Conservation (phyloP, 1,284 basidiomycete species). For the Fomitopsis schrenkii region DNA sequence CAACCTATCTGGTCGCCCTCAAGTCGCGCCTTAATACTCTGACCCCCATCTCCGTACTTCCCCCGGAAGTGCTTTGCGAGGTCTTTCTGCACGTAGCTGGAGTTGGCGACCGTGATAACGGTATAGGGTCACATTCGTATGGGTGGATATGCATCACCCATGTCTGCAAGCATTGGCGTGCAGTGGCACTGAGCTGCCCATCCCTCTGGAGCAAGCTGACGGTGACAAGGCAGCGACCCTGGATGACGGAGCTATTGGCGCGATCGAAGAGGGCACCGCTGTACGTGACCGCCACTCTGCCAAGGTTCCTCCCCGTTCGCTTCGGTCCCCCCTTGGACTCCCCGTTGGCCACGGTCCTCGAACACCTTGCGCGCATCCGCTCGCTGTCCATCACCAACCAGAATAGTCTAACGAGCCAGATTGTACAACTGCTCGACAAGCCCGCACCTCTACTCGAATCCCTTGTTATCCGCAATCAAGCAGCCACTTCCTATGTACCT, state of each 20-base stretch:
- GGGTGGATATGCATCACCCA: background rate
- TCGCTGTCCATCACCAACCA: background rate
- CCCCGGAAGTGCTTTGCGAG: background rate
- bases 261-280: background rate
- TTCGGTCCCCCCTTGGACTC: too few species aligned
- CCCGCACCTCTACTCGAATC: background rate
- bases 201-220: background rate
- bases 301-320: background rate
- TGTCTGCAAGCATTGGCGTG: background rate
- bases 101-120: background rate
- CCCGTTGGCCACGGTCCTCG: background rate
- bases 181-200: background rate
- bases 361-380: background rate
- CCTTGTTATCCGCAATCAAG: background rate
- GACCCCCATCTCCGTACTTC: background rate
- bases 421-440: background rate
- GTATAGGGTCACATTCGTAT: background rate
- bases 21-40: background rate
- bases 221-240: background rate
- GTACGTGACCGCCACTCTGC: background rate
- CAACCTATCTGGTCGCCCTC: background rate
- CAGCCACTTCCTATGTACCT: background rate
- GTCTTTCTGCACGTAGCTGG: background rate
- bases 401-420: too few species aligned
- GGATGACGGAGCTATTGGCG: background rate